Conservation (phyloP, 225 moss, liverwort and hornwort species). For the Thuidium tamariscinum region DNA sequence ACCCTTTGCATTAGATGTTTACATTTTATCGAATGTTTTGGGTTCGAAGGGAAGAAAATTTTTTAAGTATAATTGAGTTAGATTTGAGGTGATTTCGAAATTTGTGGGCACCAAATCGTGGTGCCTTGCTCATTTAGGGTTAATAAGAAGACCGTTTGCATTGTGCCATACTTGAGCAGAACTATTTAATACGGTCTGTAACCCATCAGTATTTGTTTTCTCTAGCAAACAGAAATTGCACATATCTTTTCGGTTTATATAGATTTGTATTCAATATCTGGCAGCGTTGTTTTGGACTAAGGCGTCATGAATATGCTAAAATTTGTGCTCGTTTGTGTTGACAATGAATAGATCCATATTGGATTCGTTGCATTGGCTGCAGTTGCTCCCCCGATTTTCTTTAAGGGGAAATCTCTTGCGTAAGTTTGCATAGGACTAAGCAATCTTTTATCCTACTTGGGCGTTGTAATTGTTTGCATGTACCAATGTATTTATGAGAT, state of each 20-base stretch:
- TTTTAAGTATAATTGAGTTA: neutral
- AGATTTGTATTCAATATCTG: neutral
- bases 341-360: slow-evolving; percentile 55
- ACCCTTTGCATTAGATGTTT: neutral
- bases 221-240: neutral
- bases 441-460: neutral
- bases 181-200: neutral
- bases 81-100: neutral
- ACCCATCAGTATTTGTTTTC: too few species aligned
- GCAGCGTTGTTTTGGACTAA: neutral
- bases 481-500: neutral
- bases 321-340: neutral
- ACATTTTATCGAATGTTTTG: neutral
- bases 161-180: neutral
- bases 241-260: neutral
- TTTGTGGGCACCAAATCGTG: neutral
- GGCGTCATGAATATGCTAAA: neutral
- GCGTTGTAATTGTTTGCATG: neutral
- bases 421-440: slow-evolving; percentile 29
- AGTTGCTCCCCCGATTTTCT: slow-evolving; percentile 84
- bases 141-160: neutral
- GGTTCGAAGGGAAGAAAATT: neutral
- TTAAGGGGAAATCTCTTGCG: slow-evolving; percentile 96
- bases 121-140: neutral
- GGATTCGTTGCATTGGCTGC: slow-evolving; percentile 57